Percentiles rank a stretch among this genome's conserved stretches.
These are phyloP conservation scores for Rhododendron simsii DNA, from an alignment of 148 eudicot species.

Conservation along the genomic window DNA sequence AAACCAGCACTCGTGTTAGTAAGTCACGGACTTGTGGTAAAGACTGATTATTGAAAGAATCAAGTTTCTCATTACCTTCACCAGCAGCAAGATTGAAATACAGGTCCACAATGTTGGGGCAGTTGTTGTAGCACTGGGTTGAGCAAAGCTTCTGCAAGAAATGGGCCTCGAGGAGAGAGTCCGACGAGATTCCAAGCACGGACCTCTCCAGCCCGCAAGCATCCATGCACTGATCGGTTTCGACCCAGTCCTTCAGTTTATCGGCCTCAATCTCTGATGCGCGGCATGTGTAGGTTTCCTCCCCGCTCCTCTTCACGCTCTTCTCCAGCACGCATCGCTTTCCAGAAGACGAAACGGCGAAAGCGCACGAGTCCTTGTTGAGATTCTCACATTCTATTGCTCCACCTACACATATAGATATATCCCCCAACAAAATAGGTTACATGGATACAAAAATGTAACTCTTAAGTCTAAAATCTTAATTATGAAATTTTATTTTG, in stretches of 20 bases:
- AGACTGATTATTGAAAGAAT: background rate
- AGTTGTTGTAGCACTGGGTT: constrained; percentile 40
- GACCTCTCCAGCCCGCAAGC: constrained; percentile 59
- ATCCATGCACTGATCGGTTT: constrained; percentile 44
- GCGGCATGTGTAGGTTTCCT: constrained; percentile 39
- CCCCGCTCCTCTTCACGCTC: constrained; percentile 39
- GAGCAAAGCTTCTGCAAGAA: constrained; percentile 66
- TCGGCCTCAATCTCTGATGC: constrained; percentile 55
- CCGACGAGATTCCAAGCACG: constrained; percentile 64
- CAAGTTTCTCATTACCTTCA: constrained; percentile 45
- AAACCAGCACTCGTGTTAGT: background rate
- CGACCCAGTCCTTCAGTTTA: constrained; percentile 40
- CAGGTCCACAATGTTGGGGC: constrained; percentile 70
- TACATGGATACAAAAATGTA: background rate
- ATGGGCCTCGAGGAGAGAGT: constrained; percentile 54
- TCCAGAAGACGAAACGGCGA: constrained; percentile 53
- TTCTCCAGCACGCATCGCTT: constrained; percentile 72
- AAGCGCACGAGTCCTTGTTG: constrained; percentile 55
- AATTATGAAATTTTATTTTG: background rate
- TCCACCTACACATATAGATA: constrained; percentile 20
- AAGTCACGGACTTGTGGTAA: background rate
- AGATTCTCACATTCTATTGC: constrained; percentile 52
- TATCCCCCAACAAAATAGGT: background rate
- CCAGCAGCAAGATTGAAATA: constrained; percentile 77
- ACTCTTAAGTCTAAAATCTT: background rate